Percentiles rank a stretch among this genome's conserved stretches.
phyloP scores from a whole-genome alignment of 345 rosid genomes.

The Lepidium aucheri region DNA sequence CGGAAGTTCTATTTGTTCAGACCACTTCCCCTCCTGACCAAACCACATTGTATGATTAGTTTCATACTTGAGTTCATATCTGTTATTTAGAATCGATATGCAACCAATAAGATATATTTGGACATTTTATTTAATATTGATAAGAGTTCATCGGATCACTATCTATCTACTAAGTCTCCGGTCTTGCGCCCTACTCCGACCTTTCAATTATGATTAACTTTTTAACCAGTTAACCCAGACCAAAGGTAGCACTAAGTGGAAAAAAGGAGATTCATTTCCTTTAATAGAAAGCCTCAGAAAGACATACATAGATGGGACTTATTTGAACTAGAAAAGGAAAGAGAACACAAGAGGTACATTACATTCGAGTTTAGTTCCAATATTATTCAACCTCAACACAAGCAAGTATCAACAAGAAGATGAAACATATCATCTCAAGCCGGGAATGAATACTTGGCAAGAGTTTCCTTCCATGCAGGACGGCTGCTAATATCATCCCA shows the following conservation, averaged over 20 bases:
- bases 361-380: background rate
- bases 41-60: no score
- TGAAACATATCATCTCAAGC: background rate
- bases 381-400: conserved; percentile 19
- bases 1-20: background rate
- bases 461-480: conserved; percentile 53
- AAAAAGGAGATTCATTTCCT: background rate
- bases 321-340: background rate
- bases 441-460: conserved; percentile 25
- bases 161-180: no score
- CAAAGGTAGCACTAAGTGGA: background rate
- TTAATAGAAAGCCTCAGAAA: background rate
- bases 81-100: background rate
- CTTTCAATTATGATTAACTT: no score
- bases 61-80: background rate
- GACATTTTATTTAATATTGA: no score
- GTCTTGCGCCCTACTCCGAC: no score
- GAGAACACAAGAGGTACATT: conserved; percentile 7
- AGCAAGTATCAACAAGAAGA: background rate
- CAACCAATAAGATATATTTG: background rate
- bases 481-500: conserved; percentile 60
- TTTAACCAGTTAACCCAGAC: background rate
- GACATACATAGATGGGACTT: background rate
- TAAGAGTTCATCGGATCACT: no score
- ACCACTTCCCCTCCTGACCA: background rate